Base-by-base conservation (phyloP, 352 stramenopile species). In the Pythium phragmitis region DNA sequence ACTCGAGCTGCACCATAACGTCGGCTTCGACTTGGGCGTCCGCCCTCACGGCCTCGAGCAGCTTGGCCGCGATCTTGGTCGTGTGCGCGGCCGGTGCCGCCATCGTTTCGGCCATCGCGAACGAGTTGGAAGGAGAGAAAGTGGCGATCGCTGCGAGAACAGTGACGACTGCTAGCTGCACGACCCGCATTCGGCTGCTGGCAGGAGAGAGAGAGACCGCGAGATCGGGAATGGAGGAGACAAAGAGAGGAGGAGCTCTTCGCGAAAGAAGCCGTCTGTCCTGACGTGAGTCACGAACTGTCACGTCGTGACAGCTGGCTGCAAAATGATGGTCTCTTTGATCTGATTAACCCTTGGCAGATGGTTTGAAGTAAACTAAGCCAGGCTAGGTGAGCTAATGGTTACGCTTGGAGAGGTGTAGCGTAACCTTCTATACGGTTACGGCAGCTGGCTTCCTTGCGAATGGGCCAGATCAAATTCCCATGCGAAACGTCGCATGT, bases 1-100 rank as follows among this genome's bases (percentile, higher is more conserved):
- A 80, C 43, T 70, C 58, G 43, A 89, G 66, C 68, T 87, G 72
- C 28, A 87, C 62, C 75, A 87, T 76, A 50, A 89, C 63, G 64
- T 89, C 70, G 55, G 76, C 69, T 4, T 63, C 57, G 9, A 73
- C 58, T 13, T 54, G 39, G 17, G 52, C 14, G 28, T 78, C 68
- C 2, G 47, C 26, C 36, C 75, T 57, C 41, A 89, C 72, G 17
- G 68, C 61, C 9, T 19, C 39, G 28, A 75, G 68, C 57, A 89
- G 58, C 11, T 67, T 50, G 0, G 53, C 30, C 4, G 53, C 72
- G 42, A 87, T 67, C 60, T 89, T 89, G 33, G 42, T 26, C 63
- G 28, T 66, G 56, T n/a, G 33, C 4, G 39, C 14, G 6, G 39
- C 34, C 14, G 39, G 26, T 23, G 49, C 11, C 28, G 26, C 19